A percentile compares a stretch with the other conserved stretches of the same genome.
phyloP scores from a whole-genome alignment of 2,329 filamentous ascomycete species.

The Catunica adiposa region DNA sequence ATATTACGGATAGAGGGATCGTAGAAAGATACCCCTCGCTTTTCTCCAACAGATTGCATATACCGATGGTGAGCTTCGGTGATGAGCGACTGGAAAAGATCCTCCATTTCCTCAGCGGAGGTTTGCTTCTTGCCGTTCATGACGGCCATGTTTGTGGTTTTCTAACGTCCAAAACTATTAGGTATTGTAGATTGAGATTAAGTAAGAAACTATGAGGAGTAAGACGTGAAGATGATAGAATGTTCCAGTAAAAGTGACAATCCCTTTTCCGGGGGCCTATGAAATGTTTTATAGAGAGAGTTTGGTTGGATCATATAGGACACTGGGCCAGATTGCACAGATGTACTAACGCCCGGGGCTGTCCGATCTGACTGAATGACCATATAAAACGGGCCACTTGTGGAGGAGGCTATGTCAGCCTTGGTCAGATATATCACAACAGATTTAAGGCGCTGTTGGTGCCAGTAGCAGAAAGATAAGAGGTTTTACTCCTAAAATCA shows the following conservation, averaged over 20 bases:
- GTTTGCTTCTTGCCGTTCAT: background rate
- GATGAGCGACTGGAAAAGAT: constrained; percentile 13
- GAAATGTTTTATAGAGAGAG: too few relatives aligned
- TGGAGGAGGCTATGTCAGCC: background rate
- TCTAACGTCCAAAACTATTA: too few relatives aligned
- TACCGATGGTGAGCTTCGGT: constrained; percentile 14
- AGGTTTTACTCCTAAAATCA: background rate
- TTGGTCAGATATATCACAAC: background rate
- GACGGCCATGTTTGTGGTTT: background rate
- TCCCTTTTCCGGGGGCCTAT: too few relatives aligned
- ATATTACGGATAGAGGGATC: constrained; percentile 10
- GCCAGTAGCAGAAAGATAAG: background rate
- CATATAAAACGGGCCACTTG: background rate
- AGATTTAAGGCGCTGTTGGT: background rate
- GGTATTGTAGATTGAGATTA: background rate
- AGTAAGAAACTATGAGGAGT: background rate
- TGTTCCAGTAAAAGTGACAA: background rate
- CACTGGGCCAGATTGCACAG: too few relatives aligned
- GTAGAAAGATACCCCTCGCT: constrained; percentile 9
- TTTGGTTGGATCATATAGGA: too few relatives aligned
- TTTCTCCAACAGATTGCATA: constrained; percentile 5
- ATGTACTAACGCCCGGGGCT: too few relatives aligned
- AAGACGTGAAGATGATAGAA: background rate
- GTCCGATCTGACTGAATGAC: background rate
- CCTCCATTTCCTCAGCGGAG: constrained; percentile 12